These are phyloP conservation scores for Roridomyces roridus DNA, from an alignment of 768 basidiomycete genomes.

Conservation along the genomic window DNA sequence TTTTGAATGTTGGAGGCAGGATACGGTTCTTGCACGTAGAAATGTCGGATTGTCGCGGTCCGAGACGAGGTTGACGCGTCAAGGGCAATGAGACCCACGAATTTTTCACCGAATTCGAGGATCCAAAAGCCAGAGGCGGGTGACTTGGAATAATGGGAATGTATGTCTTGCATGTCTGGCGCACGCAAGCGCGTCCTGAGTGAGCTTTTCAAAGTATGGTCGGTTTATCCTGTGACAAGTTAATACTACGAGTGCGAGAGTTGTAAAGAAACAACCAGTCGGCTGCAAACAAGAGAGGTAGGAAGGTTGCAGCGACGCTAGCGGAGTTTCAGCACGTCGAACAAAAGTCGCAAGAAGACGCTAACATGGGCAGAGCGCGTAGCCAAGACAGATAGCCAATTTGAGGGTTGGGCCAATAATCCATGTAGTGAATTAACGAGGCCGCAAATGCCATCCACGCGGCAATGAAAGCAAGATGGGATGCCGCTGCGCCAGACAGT, in stretches of 20 bases:
- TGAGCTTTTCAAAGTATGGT: conserved; percentile 63
- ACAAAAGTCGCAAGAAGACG: background rate
- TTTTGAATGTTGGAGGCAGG: conserved; percentile 62
- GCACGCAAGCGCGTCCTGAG: conserved; percentile 57
- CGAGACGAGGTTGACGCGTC: conserved; percentile 64
- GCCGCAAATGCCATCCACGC: conserved; percentile 68
- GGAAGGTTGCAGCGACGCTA: conserved; percentile 60
- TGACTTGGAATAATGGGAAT: conserved; percentile 61
- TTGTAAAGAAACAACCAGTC: conserved; percentile 62
- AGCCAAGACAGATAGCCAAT: conserved; percentile 58
- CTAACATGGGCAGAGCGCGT: conserved; percentile 58
- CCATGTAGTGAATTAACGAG: conserved; percentile 61
- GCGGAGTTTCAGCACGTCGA: background rate
- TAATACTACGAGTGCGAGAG: background rate
- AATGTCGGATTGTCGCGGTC: conserved; percentile 74
- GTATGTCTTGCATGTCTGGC: conserved; percentile 60
- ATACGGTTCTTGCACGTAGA: conserved; percentile 73
- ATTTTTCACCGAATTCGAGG: conserved; percentile 60
- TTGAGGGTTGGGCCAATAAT: conserved; percentile 68
- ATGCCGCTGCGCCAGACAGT: conserved; percentile 46
- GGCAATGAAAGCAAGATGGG: conserved; percentile 63
- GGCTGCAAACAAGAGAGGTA: conserved; percentile 67
- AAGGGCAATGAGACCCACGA: conserved; percentile 74
- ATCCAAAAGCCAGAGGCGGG: conserved; percentile 75
- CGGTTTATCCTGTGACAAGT: conserved; percentile 65